Conservation (phyloP, 805 yeast genomes). For the Lachancea nothofagi region DNA sequence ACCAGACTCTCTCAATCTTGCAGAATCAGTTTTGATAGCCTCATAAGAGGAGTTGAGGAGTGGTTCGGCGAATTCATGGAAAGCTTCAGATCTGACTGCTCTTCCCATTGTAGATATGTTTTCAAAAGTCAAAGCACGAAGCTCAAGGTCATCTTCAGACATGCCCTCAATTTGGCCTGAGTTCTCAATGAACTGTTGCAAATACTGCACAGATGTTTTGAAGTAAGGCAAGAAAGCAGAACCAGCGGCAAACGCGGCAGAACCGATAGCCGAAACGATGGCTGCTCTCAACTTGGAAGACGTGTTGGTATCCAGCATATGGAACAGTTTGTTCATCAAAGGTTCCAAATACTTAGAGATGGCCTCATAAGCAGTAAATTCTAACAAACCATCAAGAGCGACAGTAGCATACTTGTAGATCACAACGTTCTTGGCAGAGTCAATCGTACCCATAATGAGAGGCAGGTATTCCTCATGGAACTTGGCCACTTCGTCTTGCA, state of each 20-base stretch:
- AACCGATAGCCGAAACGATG: conserved; percentile 92
- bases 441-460: conserved; percentile 78
- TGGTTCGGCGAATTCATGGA: conserved; percentile 80
- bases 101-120: conserved; percentile 91
- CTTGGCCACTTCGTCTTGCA: conserved; percentile 79
- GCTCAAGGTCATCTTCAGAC: conserved; percentile 83
- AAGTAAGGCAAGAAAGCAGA: conserved; percentile 82
- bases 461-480: conserved; percentile 82
- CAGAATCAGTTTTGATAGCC: conserved; percentile 68
- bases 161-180: conserved; percentile 66
- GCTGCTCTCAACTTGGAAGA: conserved; percentile 68
- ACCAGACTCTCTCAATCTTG: conserved; percentile 90
- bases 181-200: conserved; percentile 76
- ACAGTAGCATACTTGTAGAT: conserved; percentile 86
- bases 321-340: conserved; percentile 82
- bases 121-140: conserved; percentile 89
- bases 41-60: conserved; percentile 81
- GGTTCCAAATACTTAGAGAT: conserved; percentile 78
- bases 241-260: conserved; percentile 95
- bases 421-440: conserved; percentile 73
- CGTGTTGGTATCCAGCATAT: conserved; percentile 71
- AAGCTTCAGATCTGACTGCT: conserved; percentile 90
- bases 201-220: conserved; percentile 66
- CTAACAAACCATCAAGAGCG: conserved; percentile 88
- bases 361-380: conserved; percentile 83